Evolutionary conservation across 2,329 filamentous ascomycete genomes (phyloP), one percentile per base, ranked within the genome.

Genomic region (Bertia moriformis): DNA sequence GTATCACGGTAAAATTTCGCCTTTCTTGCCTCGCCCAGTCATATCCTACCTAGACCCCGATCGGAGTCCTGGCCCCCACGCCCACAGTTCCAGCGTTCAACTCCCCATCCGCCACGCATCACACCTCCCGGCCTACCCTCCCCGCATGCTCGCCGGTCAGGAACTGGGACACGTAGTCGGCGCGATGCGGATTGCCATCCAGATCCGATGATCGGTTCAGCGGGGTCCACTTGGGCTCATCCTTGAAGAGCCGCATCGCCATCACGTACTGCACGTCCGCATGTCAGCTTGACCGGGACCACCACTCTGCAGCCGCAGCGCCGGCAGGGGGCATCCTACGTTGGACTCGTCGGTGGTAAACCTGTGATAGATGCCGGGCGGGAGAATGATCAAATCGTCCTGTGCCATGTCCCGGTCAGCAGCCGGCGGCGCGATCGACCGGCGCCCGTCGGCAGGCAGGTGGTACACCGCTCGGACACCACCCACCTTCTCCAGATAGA

Each of bases 221-320:
- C 13, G 91, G 83, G 24, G 87, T 96, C 91, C 91, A 98, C 62
- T 96, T 95, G 22, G 91, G 91, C 61, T 96, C 88, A 47, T 96
- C 91, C 65, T 96, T 89, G 73, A 96, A 98, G 39, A 98, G 68
- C 41, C 91, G 74, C 85, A 96, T 89, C 12, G 91, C 91, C 54
- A 93, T 84, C 47, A 94, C 85, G 54, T 89, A 95, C 88, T 95
- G 48, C 37, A 40, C 18, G 20, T n/a, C n/a, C n/a, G n/a, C n/a
- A n/a, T n/a, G n/a, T n/a, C n/a, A n/a, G n/a, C 35, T 15, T 14
- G 19, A 15, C 18, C 22, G 18, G 14, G 40, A 17, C 33, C 46
- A 35, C 44, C 43, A 30, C 20, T 4, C 39, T 35, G 24, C 14
- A 18, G 18, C 22, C 22, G 4, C 17, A 12, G 24, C n/a, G n/a